Percentiles rank a stretch among this genome's conserved stretches.
These are phyloP conservation scores for Stereum hirsutum DNA, from an alignment of 1,284 basidiomycete genomes.

Conservation along the genomic window DNA sequence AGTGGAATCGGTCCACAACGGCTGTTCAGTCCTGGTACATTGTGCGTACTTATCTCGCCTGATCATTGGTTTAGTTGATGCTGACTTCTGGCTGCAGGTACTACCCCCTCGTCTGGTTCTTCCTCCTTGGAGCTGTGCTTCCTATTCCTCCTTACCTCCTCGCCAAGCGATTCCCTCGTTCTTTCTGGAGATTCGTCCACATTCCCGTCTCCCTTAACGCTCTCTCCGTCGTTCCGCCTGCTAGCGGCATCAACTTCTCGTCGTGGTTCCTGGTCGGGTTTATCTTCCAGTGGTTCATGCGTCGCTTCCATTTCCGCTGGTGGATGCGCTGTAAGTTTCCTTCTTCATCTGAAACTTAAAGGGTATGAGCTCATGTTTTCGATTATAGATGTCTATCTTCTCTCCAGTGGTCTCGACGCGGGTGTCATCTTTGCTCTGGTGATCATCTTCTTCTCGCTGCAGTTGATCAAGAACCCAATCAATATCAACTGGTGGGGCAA, in stretches of 20 bases:
- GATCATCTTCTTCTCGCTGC: constrained; percentile 56
- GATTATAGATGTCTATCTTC: too few relatives aligned
- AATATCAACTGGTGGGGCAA: constrained; percentile 69
- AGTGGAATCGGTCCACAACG: constrained; percentile 71
- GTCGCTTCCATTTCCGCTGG: constrained; percentile 74
- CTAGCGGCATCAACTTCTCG: constrained; percentile 71
- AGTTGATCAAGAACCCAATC: constrained; percentile 41
- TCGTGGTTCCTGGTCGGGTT: constrained; percentile 66
- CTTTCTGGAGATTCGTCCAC: constrained; percentile 72
- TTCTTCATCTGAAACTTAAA: too few relatives aligned
- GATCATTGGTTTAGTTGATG: constrained; percentile 66
- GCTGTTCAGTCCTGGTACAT: constrained; percentile 56
- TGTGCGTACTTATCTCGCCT: constrained; percentile 33
- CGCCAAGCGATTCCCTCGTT: constrained; percentile 68
- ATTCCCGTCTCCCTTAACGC: constrained; percentile 68
- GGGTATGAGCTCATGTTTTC: too few relatives aligned
- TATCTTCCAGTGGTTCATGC: constrained; percentile 75
- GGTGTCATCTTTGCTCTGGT: constrained; percentile 52
- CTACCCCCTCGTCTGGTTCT: constrained; percentile 59
- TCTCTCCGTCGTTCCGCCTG: constrained; percentile 61
- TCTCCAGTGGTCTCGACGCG: constrained; percentile 61
- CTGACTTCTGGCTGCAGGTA: constrained; percentile 43
- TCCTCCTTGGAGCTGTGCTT: constrained; percentile 62
- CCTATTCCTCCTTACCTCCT: constrained; percentile 80
- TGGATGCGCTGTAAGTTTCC: constrained; percentile 92